A percentile compares a stretch with the other conserved stretches of the same genome.
Evolutionary conservation across 768 basidiomycete genomes (phyloP).

Genomic region (Myochromella boudieri): DNA sequence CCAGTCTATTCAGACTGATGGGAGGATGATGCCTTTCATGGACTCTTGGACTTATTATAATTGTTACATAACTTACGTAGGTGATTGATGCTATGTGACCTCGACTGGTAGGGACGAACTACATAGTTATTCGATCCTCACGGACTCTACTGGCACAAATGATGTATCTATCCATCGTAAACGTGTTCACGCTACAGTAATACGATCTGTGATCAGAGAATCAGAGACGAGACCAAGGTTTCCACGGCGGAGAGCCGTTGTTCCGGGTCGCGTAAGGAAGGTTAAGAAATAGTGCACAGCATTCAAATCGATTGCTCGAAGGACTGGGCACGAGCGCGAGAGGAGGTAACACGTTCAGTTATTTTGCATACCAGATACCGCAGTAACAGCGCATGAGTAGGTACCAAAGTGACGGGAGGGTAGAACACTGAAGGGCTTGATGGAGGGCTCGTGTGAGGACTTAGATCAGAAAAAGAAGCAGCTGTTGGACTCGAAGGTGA

Average conservation of each 20-base stretch:
- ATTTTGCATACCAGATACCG: conserved; percentile 27
- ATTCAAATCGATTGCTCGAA: conserved; percentile 7
- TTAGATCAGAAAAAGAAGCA: conserved; percentile 2
- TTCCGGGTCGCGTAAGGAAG: background rate
- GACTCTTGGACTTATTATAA: background rate
- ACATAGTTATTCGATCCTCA: no score
- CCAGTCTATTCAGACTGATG: conserved; percentile 13
- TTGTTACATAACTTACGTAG: background rate
- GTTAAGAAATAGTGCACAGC: conserved; percentile 3
- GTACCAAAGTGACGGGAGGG: conserved; percentile 4
- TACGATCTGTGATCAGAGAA: background rate
- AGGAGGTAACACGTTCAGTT: conserved; percentile 13
- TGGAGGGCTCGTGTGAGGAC: conserved; percentile 7
- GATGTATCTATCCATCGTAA: background rate
- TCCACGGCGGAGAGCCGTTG: conserved; percentile 7
- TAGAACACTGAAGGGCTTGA: background rate
- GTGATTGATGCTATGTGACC: no score
- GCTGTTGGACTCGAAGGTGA: conserved; percentile 1
- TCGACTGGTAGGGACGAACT: no score
- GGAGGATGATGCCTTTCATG: background rate
- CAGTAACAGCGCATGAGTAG: conserved; percentile 21
- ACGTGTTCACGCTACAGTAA: background rate
- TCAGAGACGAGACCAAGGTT: no score
- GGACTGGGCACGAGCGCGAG: conserved; percentile 9
- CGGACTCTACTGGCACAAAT: background rate